These are phyloP conservation scores for Acanthamoeba royreba DNA, from an alignment of 208 protist species.

Conservation along the genomic window DNA sequence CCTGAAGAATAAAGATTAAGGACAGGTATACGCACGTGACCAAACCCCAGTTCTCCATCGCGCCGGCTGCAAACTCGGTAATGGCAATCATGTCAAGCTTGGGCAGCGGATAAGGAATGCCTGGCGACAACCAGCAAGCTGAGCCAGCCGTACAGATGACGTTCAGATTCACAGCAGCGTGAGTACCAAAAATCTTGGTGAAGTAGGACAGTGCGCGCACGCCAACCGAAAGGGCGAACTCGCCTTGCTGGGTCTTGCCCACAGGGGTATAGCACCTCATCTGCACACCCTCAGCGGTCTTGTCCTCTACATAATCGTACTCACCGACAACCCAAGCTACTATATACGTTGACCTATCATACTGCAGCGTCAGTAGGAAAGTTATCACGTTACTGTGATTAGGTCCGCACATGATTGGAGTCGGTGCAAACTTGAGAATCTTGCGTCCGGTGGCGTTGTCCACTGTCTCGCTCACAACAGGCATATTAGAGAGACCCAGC, in stretches of 20 bases:
- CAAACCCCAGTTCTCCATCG: conserved; percentile 88
- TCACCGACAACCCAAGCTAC: conserved; percentile 92
- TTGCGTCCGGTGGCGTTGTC: not conserved
- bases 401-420: not conserved
- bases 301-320: conserved; percentile 85
- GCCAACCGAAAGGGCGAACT: conserved; percentile 88
- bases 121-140: not conserved
- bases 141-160: not conserved
- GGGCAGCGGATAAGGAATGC: conserved; percentile 78
- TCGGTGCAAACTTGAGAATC: not conserved
- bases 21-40: conserved; percentile 60
- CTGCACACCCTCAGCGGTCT: conserved; percentile 58
- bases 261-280: conserved; percentile 72
- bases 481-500: conserved; percentile 26
- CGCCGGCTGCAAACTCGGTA: conserved; percentile 37
- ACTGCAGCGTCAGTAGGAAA: not conserved
- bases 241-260: conserved; percentile 69
- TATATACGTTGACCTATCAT: conserved; percentile 15
- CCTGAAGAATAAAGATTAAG: conserved; percentile 84
- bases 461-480: not conserved
- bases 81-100: conserved; percentile 54
- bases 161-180: not conserved
- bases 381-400: not conserved
- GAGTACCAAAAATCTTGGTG: conserved; percentile 28
- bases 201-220: not conserved